Evolutionary conservation across 179 eudicot species (phyloP), one percentile per base, ranked within the genome.

Genomic region (Actinidia arguta): DNA sequence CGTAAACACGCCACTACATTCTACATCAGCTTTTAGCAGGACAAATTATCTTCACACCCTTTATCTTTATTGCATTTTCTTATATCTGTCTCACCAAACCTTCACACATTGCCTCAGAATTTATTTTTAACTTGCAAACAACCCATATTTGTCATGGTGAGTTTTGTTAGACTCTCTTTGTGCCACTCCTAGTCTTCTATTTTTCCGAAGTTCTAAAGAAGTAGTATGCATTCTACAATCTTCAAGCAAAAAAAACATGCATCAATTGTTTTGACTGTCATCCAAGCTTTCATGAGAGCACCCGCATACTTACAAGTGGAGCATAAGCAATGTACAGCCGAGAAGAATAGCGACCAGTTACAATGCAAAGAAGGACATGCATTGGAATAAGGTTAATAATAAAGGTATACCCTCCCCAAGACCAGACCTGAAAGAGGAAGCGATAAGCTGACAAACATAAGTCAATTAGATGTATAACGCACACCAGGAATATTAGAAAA

Each of bases 331-430:
- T 91, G 85, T 96, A 96, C 6, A 96, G 90, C 79, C 98, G 88
- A 87, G 94, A 86, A 42, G 99, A 96, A 83, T 96, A 96, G 83
- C 98, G 94, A 68, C 99, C 98, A 76, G 95, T 92, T 42, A 93
- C 93, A 85, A 96, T 89, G 89, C 97, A 92, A 56, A 96, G 93
- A 66, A 96, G 91, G 63, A 92, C 99, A 85, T 96, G 95, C 90
- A 94, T 90, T 20, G 99, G 99, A 71, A 96, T 95, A 69, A 96
- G 92, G 82, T 96, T 96, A 61, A 96, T 96, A 59, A 96, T 96
- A 88, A 96, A 96, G 79, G 97, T 95, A 90, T 96, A 96, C 66
- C 99, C 99, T 90, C 99, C 99, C 99, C 98, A 96, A 24, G 99
- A 93, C 87, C 95, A 93, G 85, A 93, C 97, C 95, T 93, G 85